Conservation (phyloP, 2,329 filamentous ascomycete species). For the Sclerotinia spermophila region DNA sequence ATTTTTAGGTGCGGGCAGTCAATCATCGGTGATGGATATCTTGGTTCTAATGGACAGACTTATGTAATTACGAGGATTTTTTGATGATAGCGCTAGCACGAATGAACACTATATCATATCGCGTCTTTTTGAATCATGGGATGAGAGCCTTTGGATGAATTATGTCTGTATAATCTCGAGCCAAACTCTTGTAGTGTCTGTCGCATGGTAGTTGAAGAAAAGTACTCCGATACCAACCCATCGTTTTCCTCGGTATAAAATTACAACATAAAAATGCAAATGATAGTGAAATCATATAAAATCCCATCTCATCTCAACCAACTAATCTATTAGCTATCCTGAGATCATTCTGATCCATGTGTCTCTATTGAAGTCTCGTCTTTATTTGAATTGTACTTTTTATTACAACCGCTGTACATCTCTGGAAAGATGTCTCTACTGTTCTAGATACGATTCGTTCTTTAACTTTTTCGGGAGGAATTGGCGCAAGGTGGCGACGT, state of each 20-base stretch:
- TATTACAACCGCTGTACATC: too few relatives aligned
- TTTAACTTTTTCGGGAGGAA: too few relatives aligned
- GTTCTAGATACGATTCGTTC: too few relatives aligned
- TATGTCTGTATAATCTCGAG: not conserved
- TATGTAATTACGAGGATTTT: not conserved
- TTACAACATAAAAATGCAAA: not conserved
- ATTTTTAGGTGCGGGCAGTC: slow-evolving; percentile 42
- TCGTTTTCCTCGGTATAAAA: not conserved
- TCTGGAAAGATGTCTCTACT: too few relatives aligned
- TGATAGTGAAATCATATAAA: accelerated
- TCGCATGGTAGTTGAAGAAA: not conserved
- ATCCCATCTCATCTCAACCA: not conserved
- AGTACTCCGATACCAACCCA: not conserved
- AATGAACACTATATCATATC: not conserved
- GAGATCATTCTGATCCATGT: too few relatives aligned
- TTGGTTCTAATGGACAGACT: not conserved
- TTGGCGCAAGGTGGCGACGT: too few relatives aligned
- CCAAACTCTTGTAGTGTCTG: accelerated
- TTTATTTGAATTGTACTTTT: too few relatives aligned
- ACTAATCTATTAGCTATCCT: too few relatives aligned
- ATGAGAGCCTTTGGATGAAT: not conserved
- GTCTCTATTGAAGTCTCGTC: too few relatives aligned
- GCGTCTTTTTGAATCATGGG: not conserved
- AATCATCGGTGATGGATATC: not conserved
- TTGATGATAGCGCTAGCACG: not conserved